These are phyloP conservation scores for Aspergillus texensis DNA, from an alignment of 2,329 filamentous ascomycete genomes.

Conservation along the genomic window DNA sequence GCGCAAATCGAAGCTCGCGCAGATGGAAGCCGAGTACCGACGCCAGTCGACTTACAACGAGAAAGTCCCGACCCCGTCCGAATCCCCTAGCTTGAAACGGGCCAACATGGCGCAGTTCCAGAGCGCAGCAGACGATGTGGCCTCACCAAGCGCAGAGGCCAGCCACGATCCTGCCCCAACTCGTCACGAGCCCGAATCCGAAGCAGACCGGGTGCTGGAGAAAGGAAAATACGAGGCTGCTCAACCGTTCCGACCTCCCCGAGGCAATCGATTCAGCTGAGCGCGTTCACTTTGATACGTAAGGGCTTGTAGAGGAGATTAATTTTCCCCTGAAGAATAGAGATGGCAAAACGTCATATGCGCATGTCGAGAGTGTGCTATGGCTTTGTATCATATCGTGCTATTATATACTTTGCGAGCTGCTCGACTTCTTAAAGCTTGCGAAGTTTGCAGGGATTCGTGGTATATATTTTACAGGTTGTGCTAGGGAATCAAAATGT, in stretches of 20 bases:
- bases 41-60: conserved; percentile 29
- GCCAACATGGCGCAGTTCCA: conserved; percentile 34
- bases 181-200: conserved; percentile 74
- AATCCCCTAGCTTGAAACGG: conserved; percentile 38
- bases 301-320: conserved; percentile 30
- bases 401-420: background rate
- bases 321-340: background rate
- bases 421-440: background rate
- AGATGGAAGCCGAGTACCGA: conserved; percentile 39
- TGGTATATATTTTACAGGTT: background rate
- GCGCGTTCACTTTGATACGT: conserved; percentile 42
- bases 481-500: background rate
- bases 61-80: conserved; percentile 22
- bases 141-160: conserved; percentile 72
- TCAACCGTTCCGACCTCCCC: conserved; percentile 73
- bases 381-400: conserved; percentile 5
- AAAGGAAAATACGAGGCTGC: conserved; percentile 90
- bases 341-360: background rate
- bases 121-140: conserved; percentile 50
- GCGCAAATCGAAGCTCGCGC: conserved; percentile 48
- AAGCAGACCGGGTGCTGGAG: conserved; percentile 66
- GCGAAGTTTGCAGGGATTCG: background rate
- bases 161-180: conserved; percentile 82
- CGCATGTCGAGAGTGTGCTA: background rate
- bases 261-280: conserved; percentile 71